Base-by-base conservation (phyloP, 208 protist genomes). In the Trypanosoma avium region DNA sequence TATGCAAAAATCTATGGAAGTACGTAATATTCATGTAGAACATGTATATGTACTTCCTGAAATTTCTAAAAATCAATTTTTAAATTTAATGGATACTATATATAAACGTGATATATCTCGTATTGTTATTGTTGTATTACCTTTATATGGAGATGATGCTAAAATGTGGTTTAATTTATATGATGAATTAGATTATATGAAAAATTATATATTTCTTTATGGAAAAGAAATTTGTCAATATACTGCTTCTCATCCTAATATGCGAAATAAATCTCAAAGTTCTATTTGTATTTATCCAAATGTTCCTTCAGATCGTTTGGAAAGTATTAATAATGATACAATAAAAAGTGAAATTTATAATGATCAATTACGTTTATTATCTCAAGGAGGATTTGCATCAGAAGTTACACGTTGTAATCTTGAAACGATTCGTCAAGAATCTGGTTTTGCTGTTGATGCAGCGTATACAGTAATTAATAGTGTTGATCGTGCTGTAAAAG, bases 121-220 rank as follows among this genome's bases (percentile, higher is more conserved):
- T 49, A 58, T 75, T 55, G 61, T 95, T 40, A 26, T 88, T 32
- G 36, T 84, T 33, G 38, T 83, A 29, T 48, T 90, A 13, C 77
- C 80, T 19, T 43, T 84, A 13, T 77, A 61, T 36, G 76, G 67
- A 8, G 52, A 56, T 15, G 63, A 90, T 46, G 86, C 82, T 2
- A 59, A 75, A 17, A 72, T 59, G 45, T 95, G 90, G 65, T 95
- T 93, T 65, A 67, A 66, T 40, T 49, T 93, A 24, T 66, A 73
- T 32, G 73, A 82, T 33, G 36, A 66, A 26, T 68, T 91, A 9
- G 6, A 61, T 22, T 90, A 82, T 62, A 81, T 93, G 74, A 62
- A 81, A 17, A 70, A 93, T 45, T 93, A 95, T 69, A 70, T 95
- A 43, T 90, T 92, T 52, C 74, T 95, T 43, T 58, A 93, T 13